Evolutionary conservation across 177 flowering plant genomes (phyloP), one percentile per base, ranked within the genome.

Genomic region (Vitis hybrid): DNA sequence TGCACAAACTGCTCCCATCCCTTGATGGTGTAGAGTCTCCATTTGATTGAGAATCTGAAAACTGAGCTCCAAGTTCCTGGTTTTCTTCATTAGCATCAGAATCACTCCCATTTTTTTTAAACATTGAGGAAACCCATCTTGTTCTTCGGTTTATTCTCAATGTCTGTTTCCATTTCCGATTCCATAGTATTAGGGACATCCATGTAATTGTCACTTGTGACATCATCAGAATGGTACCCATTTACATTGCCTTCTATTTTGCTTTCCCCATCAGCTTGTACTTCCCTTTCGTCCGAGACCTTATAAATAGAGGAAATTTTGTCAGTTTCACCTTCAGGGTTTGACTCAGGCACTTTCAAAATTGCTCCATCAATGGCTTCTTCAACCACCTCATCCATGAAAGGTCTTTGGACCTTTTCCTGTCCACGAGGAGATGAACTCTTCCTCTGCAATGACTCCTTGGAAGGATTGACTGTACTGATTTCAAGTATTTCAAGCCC

Each of bases 131-230:
- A 76, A 26, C 67, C 65, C 1, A 7, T 8, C 68, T 78, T 70
- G 18, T 64, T 73, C 76, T 81, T 89, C 50, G 70, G 62, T 74
- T 74, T 84, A 68, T 69, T 65, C n/a, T 89, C 94, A 67, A 75
- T 74, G 59, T 89, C 97, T 39, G 89, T 90, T 70, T 91, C 97
- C 62, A 82, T 73, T 84, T 95, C 98, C 12, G 94, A 86, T 10
- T 93, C 99, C 85, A 92, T 85, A 26, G 88, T 86, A 63, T 89
- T 60, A 69, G 86, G 90, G 70, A 98, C 98, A 84, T 96, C 99
- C 83, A 86, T 57, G 68, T 81, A 93, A 81, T 85, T 86, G 33
- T 92, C 98, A 83, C 97, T 92, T 11, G 80, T 73, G 69, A 82
- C 55, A 48, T 84, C 94, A 81, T 93, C 99, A 72, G 91, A 87